Conservation (phyloP, 371 early-diverging fungal species). For the Amoeboradix gromovi region DNA sequence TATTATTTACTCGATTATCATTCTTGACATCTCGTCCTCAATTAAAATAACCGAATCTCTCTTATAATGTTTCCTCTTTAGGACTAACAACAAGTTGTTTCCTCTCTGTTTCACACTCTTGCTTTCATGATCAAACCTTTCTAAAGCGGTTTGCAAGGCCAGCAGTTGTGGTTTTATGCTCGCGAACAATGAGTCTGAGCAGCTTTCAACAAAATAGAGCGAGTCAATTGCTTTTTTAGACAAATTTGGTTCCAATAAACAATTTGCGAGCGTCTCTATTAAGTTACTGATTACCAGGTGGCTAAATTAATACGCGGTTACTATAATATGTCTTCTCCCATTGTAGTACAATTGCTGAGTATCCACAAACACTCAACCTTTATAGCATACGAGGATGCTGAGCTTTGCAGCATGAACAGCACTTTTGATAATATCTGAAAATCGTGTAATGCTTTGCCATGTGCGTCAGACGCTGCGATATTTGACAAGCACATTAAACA, state of each 20-base stretch:
- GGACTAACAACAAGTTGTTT: neutral
- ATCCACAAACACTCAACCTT: neutral
- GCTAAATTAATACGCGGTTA: neutral
- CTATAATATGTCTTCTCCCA: neutral
- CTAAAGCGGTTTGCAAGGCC: neutral
- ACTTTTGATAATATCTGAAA: neutral
- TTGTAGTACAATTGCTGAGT: neutral
- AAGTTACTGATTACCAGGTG: neutral
- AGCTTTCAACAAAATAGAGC: neutral
- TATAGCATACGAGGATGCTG: neutral
- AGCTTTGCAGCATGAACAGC: neutral
- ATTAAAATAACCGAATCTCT: neutral
- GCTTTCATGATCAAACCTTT: neutral
- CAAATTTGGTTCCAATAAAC: neutral
- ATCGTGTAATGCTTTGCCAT: neutral
- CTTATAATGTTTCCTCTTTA: neutral
- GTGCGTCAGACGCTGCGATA: neutral
- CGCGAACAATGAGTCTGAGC: neutral
- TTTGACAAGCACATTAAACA: neutral
- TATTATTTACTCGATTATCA: too few species aligned
- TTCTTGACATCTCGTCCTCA: neutral
- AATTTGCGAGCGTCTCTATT: neutral
- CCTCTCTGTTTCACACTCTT: neutral
- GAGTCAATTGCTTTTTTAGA: neutral
- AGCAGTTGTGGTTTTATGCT: neutral